Base-by-base conservation (phyloP, 2,329 filamentous ascomycete genomes). In the Sporothrix curviconia region DNA sequence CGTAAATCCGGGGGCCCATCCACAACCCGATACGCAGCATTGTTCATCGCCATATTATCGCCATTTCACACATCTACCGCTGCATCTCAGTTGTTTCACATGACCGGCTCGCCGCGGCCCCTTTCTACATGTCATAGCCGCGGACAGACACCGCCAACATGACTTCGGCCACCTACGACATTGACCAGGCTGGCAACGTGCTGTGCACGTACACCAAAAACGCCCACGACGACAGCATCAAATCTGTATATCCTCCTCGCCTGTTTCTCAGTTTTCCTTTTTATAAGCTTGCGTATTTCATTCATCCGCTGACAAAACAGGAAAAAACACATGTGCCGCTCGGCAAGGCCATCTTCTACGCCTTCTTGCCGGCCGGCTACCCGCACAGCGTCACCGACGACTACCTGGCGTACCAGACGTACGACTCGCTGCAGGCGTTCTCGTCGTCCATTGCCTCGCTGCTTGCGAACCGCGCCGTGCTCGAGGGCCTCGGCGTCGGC, bases 301-400 rank as follows among this genome's bases (percentile, higher is more conserved):
- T 25, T 5, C 14, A 3, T n/a, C 8, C 30, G 17, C 51, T 43
- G 4, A 43, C 51, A 7, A 14, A 7, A 4, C 52, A 71, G 70
- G 67, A 70, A 57, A 70, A 68, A 63, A 71, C 70, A 30, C 64
- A 68, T 17, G 69, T 71, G 0, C 69, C 70, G 4, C 62, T 68
- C 7, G 62, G 66, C 61, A 76, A 75, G 60, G 68, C 69, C 15
- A 57, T 76, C 8, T 68, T 91, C 42, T 85, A 90, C 63, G 81
- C 92, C 28, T 95, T 96, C 68, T 78, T 96, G 1, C 92, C 92
- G 0, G 85, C 88, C 1, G 91, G 91, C n/a, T 96, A 87, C 70
- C 92, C 91, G 1, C 82, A 91, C 63, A 94, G 86, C 50, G 92
- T 96, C 30, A 92, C 87, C 1, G 76, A 82, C 14, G 91, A 96